Evolutionary conservation across 257 asterid species (phyloP), one percentile per base, ranked within the genome.

Genomic region (Nicotiana knightiana): DNA sequence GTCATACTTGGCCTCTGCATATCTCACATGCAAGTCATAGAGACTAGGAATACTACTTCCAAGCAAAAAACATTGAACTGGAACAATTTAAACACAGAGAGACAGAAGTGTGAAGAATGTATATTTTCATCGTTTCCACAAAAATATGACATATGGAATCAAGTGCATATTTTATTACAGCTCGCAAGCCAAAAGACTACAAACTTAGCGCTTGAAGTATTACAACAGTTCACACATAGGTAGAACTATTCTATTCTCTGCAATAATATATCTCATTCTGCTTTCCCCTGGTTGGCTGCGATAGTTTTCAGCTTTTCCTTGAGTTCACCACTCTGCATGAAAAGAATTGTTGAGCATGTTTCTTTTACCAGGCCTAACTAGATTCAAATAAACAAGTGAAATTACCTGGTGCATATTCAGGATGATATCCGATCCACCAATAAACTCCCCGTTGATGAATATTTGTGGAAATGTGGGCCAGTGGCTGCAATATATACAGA

Each of bases 381-480:
- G 75, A 46, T 57, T 39, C 46, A 82, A 64, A 4, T 12, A 21
- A 35, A 3, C 35, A 62, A 62, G 55, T 39, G 9, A 9, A 55
- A 0, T 62, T 84, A 96, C 99, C 99, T 96, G 86, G 85, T 96
- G 99, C 99, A 96, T 93, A 84, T 82, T 91, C 55, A 96, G 97
- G 86, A 96, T 88, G 91, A 96, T 96, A 88, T 96, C 99, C 58
- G 99, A 96, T 84, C 99, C 99, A 80, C 99, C 99, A 32, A 96
- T 65, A 82, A 96, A 96, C 89, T 94, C 98, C 43, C 97, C 97
- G 0, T 91, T 88, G 93, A 96, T 92, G 86, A 96, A 96, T 89
- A 96, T 92, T 79, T 96, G 98, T 43, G 98, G 99, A 87, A 96
- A 96, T 64, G 99, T 96, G 18, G 99, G 99, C 98, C 99, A 96